Conservation (phyloP, 2,329 filamentous ascomycete species). For the Neonectria magnoliae region DNA sequence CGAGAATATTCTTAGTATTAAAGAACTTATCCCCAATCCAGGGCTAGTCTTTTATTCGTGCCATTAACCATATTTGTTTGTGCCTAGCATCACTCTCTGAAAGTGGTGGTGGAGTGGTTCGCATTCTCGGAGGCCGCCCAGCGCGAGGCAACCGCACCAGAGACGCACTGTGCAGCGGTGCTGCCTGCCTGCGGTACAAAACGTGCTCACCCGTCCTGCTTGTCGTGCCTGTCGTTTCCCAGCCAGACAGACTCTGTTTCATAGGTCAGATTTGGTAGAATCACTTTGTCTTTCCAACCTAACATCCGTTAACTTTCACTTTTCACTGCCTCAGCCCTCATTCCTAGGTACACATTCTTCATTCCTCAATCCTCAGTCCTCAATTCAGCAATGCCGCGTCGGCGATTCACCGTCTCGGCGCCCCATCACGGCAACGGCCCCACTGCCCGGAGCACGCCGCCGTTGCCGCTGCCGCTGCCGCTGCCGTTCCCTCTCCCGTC, state of each 20-base stretch:
- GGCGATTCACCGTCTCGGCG: background rate
- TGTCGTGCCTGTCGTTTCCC: background rate
- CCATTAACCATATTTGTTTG: no score
- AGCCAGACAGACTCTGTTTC: background rate
- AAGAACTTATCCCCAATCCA: no score
- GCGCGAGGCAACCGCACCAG: constrained; percentile 25
- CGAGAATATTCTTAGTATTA: no score
- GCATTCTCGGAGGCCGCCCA: constrained; percentile 27
- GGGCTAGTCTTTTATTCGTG: no score
- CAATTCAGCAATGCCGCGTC: constrained; percentile 5
- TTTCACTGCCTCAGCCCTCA: background rate
- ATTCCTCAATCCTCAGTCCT: background rate
- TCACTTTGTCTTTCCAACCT: background rate
- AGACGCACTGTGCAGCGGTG: constrained; percentile 5
- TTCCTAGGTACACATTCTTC: background rate
- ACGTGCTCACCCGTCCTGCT: constrained; percentile 1
- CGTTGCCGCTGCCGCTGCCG: background rate
- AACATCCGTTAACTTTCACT: background rate
- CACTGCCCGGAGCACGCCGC: background rate
- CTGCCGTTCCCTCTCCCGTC: constrained; percentile 4
- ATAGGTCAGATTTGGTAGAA: background rate
- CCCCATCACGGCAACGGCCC: constrained; percentile 7
- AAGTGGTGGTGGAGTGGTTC: constrained; percentile 21
- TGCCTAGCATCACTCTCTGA: no score
- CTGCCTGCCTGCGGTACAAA: constrained; percentile 21